Conservation (phyloP, 2,329 filamentous ascomycete genomes). For the Verticillium klebahnii region DNA sequence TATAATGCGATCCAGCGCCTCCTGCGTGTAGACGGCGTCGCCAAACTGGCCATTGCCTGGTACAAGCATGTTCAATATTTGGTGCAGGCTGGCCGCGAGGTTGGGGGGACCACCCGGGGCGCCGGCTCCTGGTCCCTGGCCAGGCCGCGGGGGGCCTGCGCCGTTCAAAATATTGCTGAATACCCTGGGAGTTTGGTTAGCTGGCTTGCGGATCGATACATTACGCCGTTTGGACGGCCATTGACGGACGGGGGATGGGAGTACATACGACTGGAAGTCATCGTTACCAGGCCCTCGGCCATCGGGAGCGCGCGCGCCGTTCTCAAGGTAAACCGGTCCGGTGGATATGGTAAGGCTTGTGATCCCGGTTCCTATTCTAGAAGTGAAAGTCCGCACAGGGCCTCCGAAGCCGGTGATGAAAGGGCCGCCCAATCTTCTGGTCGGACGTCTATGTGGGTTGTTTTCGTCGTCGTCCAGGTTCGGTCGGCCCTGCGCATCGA, state of each 20-base stretch:
- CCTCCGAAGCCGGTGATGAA: not conserved
- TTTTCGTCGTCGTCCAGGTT: not conserved
- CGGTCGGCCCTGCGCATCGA: not conserved
- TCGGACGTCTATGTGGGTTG: not conserved
- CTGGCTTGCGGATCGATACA: slow-evolving; percentile 10
- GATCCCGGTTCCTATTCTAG: slow-evolving; percentile 9
- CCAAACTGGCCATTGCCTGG: slow-evolving; percentile 51
- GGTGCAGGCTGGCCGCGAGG: slow-evolving; percentile 38
- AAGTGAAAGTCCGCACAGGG: not conserved
- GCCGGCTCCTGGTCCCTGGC: slow-evolving; percentile 7
- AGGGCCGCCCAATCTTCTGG: not conserved
- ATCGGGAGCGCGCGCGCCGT: slow-evolving; percentile 11
- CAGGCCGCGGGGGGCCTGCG: slow-evolving; percentile 24
- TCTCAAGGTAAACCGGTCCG: slow-evolving; percentile 22
- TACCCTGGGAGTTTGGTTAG: slow-evolving; percentile 36
- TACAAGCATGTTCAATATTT: slow-evolving; percentile 51
- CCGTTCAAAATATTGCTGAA: slow-evolving; percentile 41
- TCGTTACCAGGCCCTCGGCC: slow-evolving; percentile 22
- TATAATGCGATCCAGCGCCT: slow-evolving; percentile 85
- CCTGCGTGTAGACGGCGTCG: slow-evolving; percentile 86
- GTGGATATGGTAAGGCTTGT: slow-evolving; percentile 46
- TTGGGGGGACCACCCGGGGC: slow-evolving; percentile 13
- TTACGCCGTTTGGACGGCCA: slow-evolving; percentile 1
- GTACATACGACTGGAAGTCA: slow-evolving; percentile 45
- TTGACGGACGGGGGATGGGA: slow-evolving; percentile 1